Base-by-base conservation (phyloP, 129 eudicot genomes). In the Centrapalus pauciflorus region DNA sequence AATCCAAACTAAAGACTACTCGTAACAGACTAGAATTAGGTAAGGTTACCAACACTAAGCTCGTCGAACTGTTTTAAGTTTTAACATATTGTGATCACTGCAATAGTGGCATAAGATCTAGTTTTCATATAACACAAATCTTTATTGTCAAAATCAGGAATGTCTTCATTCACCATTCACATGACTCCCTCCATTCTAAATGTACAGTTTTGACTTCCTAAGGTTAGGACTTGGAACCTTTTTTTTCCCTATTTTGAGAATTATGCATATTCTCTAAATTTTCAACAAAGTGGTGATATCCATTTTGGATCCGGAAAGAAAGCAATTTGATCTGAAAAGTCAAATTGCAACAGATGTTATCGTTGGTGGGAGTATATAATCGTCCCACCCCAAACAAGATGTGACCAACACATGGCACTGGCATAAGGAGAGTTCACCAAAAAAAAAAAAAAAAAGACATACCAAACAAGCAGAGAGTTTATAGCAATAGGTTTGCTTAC, bases 401-500 rank as follows among this genome's bases (percentile, higher is more conserved):
- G 2, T 35, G n/a, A 38, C 16, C 16, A 2, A 12, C 13, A 38
- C 46, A 35, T 12, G 1, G 17, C 48, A n/a, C n/a, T n/a, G 54
- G 54, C 24, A 17, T 17, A 17, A 48, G 10, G 25, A 17, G 25
- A 7, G 54, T 48, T 48, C 23, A 46, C 1, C n/a, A n/a, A n/a
- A n/a, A n/a, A n/a, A n/a, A n/a, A n/a, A n/a, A n/a, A n/a, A 46
- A 48, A 48, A 48, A 14, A 13, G 16, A 24, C 40, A 43, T 64
- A 64, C 9, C 1, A n/a, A 64, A 48, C 1, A 35, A 13, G 33
- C 37, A 26, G 16, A 52, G 20, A 56, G 57, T 11, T 17, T 40
- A 37, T 13, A 14, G 37, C 25, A 57, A 46, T 66, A 61, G 59
- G 8, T 4, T 26, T 21, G 30, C 76, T 80, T 78, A 87, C 95